phyloP scores from a whole-genome alignment of 108 stramenopile species.

The Cyclostephanos tholiformis region DNA sequence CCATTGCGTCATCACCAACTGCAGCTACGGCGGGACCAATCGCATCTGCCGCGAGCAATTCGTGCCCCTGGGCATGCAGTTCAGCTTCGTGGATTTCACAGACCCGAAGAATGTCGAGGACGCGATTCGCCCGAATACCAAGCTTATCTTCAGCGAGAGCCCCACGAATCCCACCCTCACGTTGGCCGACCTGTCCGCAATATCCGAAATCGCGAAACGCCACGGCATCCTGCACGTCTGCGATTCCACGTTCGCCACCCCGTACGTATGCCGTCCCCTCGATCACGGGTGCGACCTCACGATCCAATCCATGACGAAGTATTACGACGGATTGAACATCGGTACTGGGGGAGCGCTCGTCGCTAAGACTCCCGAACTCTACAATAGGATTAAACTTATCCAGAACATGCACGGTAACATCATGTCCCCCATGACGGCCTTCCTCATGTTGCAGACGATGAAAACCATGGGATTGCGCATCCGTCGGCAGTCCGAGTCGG shows the following conservation, averaged over 20 bases:
- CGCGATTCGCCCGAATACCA: constrained; percentile 77
- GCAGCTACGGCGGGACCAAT: constrained; percentile 86
- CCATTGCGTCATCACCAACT: constrained; percentile 85
- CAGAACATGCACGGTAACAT: constrained; percentile 89
- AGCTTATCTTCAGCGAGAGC: constrained; percentile 82
- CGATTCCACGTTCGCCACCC: constrained; percentile 80
- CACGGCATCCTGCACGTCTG: constrained; percentile 69
- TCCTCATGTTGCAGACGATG: constrained; percentile 78
- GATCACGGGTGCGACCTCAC: constrained; percentile 78
- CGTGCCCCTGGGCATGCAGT: constrained; percentile 63
- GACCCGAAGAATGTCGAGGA: constrained; percentile 68
- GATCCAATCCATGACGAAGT: constrained; percentile 83
- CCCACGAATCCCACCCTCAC: constrained; percentile 79
- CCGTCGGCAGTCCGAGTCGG: constrained; percentile 64
- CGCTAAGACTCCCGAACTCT: constrained; percentile 67
- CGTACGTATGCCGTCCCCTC: constrained; percentile 68
- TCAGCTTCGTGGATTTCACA: constrained; percentile 76
- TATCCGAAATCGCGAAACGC: constrained; percentile 67
- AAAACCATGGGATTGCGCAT: constrained; percentile 87
- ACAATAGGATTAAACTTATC: constrained; percentile 70
- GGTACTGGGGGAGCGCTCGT: constrained; percentile 79
- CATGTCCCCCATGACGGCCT: constrained; percentile 82
- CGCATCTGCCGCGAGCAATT: constrained; percentile 79
- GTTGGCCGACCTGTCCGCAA: constrained; percentile 71
- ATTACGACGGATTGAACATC: constrained; percentile 83